Evolutionary conservation across 2,329 filamentous ascomycete genomes (phyloP), one percentile per base, ranked within the genome.

Genomic region (Fusarium sp.): DNA sequence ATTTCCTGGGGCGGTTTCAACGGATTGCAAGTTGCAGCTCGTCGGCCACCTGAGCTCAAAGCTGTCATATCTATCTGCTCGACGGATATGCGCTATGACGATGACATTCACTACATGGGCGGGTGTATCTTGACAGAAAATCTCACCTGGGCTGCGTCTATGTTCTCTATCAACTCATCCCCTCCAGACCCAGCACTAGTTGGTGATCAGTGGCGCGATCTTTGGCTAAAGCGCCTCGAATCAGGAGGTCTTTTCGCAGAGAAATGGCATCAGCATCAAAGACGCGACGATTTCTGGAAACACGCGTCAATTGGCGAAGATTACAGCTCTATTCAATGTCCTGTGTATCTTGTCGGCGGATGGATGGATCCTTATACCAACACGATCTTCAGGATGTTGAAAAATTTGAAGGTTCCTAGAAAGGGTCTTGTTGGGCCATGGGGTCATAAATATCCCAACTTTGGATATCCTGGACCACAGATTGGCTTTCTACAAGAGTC

Each of bases 321-420:
- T 10, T 63, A 63, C n/a, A 40, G 5, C 17, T 20, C 55, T 5
- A 63, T 63, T 3, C 45, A 61, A 14, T 63, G 60, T 33, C 60
- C 60, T 1, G 60, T 63, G 1, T 63, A 63, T 7, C 20, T 63
- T 0, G 60, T 63, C 0, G 60, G 60, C 5, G 60, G 60, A 7
- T 63, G 60, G 60, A 61, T 63, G 60, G 60, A 63, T 2, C 55
- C 60, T 9, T 63, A 63, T 3, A 63, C 60, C 17, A 63, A 63
- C 17, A 63, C 60, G 2, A 61, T 63, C 11, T 63, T 63, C 44
- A 60, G 60, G 3, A 63, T 63, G 55, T 18, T 63, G 9, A 55
- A 63, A 11, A 60, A 63, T 0, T 4, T 63, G 1, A 15, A 61
- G 5, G 55, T 60, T 4, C 60, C 60, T 2, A 60, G 55, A 17